These are phyloP conservation scores for Suillus subaureus DNA, from an alignment of 768 basidiomycete species.

Conservation along the genomic window DNA sequence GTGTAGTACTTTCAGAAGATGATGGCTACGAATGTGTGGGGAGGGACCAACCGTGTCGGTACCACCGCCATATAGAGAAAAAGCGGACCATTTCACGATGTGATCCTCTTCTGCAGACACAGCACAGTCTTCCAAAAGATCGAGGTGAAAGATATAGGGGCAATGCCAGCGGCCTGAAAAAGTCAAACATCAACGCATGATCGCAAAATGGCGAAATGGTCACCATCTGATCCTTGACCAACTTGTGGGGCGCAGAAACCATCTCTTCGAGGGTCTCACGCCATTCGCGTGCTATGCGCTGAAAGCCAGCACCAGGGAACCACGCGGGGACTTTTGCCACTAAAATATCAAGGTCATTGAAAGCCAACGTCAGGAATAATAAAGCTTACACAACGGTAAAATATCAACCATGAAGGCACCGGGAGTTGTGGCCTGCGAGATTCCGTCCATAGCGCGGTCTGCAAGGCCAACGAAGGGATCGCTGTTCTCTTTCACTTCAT, in stretches of 20 bases:
- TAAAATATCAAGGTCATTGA: not conserved
- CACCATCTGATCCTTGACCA: not conserved
- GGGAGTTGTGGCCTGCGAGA: not conserved
- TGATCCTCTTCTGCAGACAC: not conserved
- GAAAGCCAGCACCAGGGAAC: not conserved
- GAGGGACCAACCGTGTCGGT: not conserved
- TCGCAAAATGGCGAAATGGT: not conserved
- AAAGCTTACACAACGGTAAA: not conserved
- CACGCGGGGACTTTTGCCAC: not conserved
- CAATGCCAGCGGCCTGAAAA: not conserved
- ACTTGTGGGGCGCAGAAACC: not conserved
- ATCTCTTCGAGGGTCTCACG: not conserved
- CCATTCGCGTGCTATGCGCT: not conserved
- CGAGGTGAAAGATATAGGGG: not conserved
- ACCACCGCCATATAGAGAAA: not conserved
- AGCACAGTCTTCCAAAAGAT: not conserved
- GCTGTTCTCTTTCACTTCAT: constrained; percentile 50
- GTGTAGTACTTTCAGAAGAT: not conserved
- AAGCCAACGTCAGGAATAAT: not conserved
- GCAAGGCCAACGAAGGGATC: not conserved
- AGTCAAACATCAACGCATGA: not conserved
- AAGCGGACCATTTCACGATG: not conserved
- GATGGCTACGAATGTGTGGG: not conserved
- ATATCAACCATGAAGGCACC: not conserved
- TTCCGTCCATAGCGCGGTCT: not conserved